Evolutionary conservation across 2,329 filamentous ascomycete genomes (phyloP), one percentile per base, ranked within the genome.

Genomic region (Cercospora sp.): DNA sequence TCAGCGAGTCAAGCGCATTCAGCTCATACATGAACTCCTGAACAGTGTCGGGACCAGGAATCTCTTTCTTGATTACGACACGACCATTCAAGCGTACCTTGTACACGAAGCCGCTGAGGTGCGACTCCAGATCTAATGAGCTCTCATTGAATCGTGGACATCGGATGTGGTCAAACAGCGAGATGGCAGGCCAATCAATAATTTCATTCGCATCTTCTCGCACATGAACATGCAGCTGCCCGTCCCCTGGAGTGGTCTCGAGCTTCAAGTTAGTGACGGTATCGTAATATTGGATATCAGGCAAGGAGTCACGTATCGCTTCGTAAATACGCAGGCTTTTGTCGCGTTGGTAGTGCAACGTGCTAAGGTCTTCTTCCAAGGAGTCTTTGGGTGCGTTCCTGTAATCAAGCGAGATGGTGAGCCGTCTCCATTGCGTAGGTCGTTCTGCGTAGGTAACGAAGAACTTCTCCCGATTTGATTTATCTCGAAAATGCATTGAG

Each of bases 21-120:
- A 97, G 91, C 80, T 99, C 95, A 79, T 99, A 99, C 2, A 98
- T 83, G 76, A 99, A 99, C 78, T 98, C 95, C 70, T 98, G 94
- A 20, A 98, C 90, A 0, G 92, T 95, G 75, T 98, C 94, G 2
- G 94, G 94, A 1, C 94, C 94, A 0, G 95, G 95, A 16, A 99
- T 98, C 77, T 99, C 95, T 79, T 99, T 99, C 80, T 98, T 98
- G 80, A 99, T 97, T 74, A 93, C 90, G 1, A 88, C 82, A 66
- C 85, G 82, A 9, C 87, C 89, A 67, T 87, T 83, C 40, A 93
- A 87, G 13, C 83, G 86, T 66, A 99, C 93, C 78, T 96, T 97
- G 84, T 98, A 99, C 18, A 98, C 95, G 77, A 98, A 99, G 1
- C 95, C 95, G 23, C 94, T 98, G 78, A 98, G 88, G 81, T 99